Conservation (phyloP, 495 filamentous ascomycete genomes). For the Aspergillus leporis region DNA sequence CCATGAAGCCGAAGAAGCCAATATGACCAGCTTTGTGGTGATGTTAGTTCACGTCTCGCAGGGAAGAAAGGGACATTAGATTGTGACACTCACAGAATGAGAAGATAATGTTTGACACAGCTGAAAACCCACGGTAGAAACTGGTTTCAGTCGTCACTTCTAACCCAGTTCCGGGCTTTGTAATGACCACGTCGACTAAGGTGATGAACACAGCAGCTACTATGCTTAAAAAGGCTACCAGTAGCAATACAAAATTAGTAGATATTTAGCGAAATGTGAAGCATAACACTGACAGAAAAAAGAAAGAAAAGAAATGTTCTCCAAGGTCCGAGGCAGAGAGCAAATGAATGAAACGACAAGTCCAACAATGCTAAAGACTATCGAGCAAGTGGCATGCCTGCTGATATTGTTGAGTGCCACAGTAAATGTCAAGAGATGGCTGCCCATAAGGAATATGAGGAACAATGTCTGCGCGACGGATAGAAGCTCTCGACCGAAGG, state of each 20-base stretch:
- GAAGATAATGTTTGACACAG: slow-evolving; percentile 36
- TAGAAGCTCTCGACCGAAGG: background rate
- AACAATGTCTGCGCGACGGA: background rate
- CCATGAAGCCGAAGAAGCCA: slow-evolving; percentile 66
- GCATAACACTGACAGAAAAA: background rate
- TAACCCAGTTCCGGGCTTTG: background rate
- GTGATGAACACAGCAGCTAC: background rate
- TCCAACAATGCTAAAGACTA: background rate
- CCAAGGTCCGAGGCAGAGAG: background rate
- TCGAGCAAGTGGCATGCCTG: background rate
- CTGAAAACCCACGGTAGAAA: slow-evolving; percentile 22
- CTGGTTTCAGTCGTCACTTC: slow-evolving; percentile 1
- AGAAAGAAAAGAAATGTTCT: background rate
- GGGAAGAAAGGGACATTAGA: background rate
- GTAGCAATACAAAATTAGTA: background rate
- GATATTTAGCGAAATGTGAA: background rate
- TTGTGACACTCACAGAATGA: slow-evolving; percentile 20
- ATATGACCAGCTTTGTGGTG: slow-evolving; percentile 50
- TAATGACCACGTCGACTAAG: background rate
- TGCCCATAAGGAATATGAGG: background rate
- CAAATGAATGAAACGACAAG: background rate
- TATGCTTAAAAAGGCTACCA: background rate
- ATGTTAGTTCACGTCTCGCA: background rate
- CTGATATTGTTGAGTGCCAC: background rate
- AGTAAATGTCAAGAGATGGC: background rate